A percentile compares a stretch with the other conserved stretches of the same genome.
Conservation (phyloP, 1,284 basidiomycete genomes). For the Ceratobasidium sp. region DNA sequence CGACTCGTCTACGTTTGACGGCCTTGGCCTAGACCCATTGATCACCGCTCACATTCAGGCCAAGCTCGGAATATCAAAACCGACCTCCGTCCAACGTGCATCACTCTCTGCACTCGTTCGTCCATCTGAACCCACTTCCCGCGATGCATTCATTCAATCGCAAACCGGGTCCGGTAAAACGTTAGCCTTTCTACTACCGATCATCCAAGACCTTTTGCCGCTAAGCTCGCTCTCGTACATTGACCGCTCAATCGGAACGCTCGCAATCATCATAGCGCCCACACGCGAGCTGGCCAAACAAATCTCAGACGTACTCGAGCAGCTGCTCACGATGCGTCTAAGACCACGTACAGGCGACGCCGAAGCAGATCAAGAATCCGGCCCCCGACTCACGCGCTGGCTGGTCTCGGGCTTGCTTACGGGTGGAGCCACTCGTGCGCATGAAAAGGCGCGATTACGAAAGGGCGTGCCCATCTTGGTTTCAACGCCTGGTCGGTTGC, state of each 20-base stretch:
- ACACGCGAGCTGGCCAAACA: conserved; percentile 96
- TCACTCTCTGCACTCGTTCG: conserved; percentile 77
- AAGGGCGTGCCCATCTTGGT: conserved; percentile 79
- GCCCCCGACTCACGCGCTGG: conserved; percentile 81
- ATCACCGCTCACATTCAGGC: conserved; percentile 78
- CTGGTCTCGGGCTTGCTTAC: conserved; percentile 92
- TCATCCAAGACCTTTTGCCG: conserved; percentile 92
- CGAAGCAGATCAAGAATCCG: conserved; percentile 47
- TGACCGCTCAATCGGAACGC: conserved; percentile 85
- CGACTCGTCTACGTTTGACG: conserved; percentile 75
- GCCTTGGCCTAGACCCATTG: conserved; percentile 82
- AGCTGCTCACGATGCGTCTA: conserved; percentile 74
- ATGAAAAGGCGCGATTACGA: conserved; percentile 75
- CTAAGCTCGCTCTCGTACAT: conserved; percentile 88
- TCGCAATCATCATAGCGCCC: conserved; percentile 93
- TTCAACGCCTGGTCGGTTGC: conserved; percentile 71
- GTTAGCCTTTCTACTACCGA: conserved; percentile 91
- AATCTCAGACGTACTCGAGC: conserved; percentile 77
- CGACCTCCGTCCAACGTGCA: conserved; percentile 90
- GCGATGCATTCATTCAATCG: conserved; percentile 94
- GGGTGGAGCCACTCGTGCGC: conserved; percentile 74
- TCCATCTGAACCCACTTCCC: conserved; percentile 49
- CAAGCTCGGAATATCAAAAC: conserved; percentile 85
- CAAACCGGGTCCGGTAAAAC: conserved; percentile 99
- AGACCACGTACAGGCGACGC: conserved; percentile 63